Evolutionary conservation across 2,329 filamentous ascomycete species (phyloP), one percentile per base, ranked within the genome.

Genomic region (Cytospora chrysosperma): DNA sequence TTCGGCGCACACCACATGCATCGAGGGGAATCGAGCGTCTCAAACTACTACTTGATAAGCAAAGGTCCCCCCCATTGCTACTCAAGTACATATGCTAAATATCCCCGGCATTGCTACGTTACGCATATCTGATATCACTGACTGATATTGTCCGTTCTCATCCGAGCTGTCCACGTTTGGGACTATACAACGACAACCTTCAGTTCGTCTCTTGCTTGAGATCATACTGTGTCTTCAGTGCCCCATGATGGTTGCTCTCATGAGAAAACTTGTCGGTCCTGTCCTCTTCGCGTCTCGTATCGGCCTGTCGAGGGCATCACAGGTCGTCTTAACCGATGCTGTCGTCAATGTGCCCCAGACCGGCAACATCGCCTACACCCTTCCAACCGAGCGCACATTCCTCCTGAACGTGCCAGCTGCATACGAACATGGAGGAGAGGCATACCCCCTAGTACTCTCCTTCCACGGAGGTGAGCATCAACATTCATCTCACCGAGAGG

Each of bases 381-480:
- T 70, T n/a, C 64, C 67, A 1, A 67, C 60, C 3, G 65, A 69
- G 37, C 69, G 69, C 32, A 70, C 65, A 9, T 71, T 71, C 51
- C 67, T 71, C 10, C 64, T 70, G 24, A 70, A 70, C 47, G 65
- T 70, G 2, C 69, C 68, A 6, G 30, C 34, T 52, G 50, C 64
- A 3, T 71, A 71, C 49, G 51, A 40, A 17, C 66, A 67, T 55
- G 59, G 50, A 19, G 59, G 53, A 17, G 65, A 69, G 19, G 9
- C 59, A 1, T 62, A 69, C 30, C 68, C 69, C 4, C 64, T 70
- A 4, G 68, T 69, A 8, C 60, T 70, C 30, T 69, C 69, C 15
- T 69, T 69, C 47, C 69, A 71, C 28, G 69, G 69, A 49, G 69
- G 68, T 67, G 5, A 65, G 67, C 59, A 26, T 12, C 7, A 26